Base-by-base conservation (phyloP, 148 eudicot genomes). In the Nepenthes mirabilis region DNA sequence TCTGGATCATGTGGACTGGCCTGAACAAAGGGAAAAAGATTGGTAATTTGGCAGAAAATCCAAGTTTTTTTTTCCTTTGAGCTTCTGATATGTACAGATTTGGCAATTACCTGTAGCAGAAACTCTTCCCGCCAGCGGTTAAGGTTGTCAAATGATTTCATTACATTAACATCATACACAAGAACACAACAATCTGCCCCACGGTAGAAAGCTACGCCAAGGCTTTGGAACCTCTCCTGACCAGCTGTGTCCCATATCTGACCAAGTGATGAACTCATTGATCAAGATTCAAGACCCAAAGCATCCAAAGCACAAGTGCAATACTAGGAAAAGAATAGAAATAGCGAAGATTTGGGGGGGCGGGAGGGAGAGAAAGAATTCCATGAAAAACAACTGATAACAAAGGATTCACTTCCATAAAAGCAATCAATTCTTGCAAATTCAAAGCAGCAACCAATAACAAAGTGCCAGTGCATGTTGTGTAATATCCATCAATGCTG, bases 161-260 rank as follows among this genome's bases (percentile, higher is more conserved):
- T 71, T 14, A 85, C 88, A 63, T 88, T 88, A 33, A 88, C 95
- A 68, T 88, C 95, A 64, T 80, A 75, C 23, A 23, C 23, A 23
- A 23, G 23, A 23, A 23, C 23, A 23, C 23, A 23, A 23, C 23
- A 23, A 23, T 87, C 95, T 13, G 95, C 95, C 6, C 95, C 95
- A 55, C 95, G 82, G 56, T 87, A 87, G 56, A 87, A 87, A 13
- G 95, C 90, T 11, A 87, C 95, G 34, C 95, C 88, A 55, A 87
- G 85, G 75, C 95, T 88, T 64, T 88, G 95, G 62, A 88, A 88
- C 66, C 95, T 74, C 71, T 88, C 95, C 71, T 88, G 91, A 88
- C 23, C 23, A 23, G 23, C 23, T 23, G 23, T 23, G 23, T 23
- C 23, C 23, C 23, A 23, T 23, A 23, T 88, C 90, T 84, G 70